Conservation (phyloP, 768 basidiomycete genomes). For the Xanthoconium purpureum region DNA sequence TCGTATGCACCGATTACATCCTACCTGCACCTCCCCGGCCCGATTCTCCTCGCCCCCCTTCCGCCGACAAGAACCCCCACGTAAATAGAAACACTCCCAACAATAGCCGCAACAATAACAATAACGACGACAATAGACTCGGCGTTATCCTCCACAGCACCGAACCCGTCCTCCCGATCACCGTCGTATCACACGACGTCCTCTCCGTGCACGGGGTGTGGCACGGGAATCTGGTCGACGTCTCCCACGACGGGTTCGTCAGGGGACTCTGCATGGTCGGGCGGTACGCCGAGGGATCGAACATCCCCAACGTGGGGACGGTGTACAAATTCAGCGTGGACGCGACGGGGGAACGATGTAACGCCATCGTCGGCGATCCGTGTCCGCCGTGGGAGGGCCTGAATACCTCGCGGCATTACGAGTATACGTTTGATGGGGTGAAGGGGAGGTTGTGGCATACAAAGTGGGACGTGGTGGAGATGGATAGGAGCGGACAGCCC, state of each 20-base stretch:
- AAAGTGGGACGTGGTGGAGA: slow-evolving; percentile 1
- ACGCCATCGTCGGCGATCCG: slow-evolving; percentile 10
- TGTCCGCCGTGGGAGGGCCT: slow-evolving; percentile 5
- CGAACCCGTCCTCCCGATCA: slow-evolving; percentile 9
- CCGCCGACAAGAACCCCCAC: neutral
- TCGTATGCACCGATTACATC: slow-evolving; percentile 19
- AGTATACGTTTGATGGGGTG: slow-evolving; percentile 10
- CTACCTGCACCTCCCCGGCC: neutral
- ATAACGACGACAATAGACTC: no score
- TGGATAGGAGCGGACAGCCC: neutral
- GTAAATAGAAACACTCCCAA: no score
- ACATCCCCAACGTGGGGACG: neutral
- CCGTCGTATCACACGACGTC: slow-evolving; percentile 7
- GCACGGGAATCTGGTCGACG: slow-evolving; percentile 14
- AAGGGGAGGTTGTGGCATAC: slow-evolving; percentile 16
- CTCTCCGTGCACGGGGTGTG: slow-evolving; percentile 9
- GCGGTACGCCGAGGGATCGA: neutral
- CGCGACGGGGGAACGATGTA: slow-evolving; percentile 13
- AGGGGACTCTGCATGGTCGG: slow-evolving; percentile 9
- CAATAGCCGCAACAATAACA: neutral
- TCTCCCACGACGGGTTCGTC: slow-evolving; percentile 15
- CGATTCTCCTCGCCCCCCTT: neutral
- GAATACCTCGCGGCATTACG: neutral
- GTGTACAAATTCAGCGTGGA: slow-evolving; percentile 18
- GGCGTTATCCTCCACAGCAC: slow-evolving; percentile 5